phyloP scores from a whole-genome alignment of 2,329 filamentous ascomycete species.

The Aspergillus bombycis region DNA sequence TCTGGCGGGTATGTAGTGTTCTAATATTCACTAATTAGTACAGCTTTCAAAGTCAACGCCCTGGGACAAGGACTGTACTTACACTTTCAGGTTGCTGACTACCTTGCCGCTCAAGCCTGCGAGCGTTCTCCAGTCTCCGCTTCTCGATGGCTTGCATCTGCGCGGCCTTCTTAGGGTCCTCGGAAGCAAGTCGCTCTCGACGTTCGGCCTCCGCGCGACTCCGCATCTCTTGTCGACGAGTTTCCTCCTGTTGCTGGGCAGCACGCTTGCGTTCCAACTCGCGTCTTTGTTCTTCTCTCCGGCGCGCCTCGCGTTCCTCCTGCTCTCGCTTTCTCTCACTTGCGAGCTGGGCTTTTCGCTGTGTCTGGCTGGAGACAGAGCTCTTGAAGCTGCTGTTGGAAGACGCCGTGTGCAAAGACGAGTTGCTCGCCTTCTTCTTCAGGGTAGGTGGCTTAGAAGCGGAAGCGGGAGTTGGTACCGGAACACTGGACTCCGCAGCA shows the following conservation, averaged over 20 bases:
- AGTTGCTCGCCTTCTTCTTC: slow-evolving; percentile 69
- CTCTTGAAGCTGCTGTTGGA: slow-evolving; percentile 65
- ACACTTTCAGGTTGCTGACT: slow-evolving; percentile 47
- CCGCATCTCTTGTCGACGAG: slow-evolving; percentile 63
- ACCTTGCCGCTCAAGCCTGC: slow-evolving; percentile 50
- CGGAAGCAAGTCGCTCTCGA: slow-evolving; percentile 50
- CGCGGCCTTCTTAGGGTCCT: slow-evolving; percentile 68
- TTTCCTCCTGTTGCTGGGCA: slow-evolving; percentile 60
- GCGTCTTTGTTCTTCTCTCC: slow-evolving; percentile 78
- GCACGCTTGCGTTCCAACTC: slow-evolving; percentile 78
- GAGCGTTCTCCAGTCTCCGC: slow-evolving; percentile 51
- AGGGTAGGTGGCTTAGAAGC: slow-evolving; percentile 50
- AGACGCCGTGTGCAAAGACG: slow-evolving; percentile 60
- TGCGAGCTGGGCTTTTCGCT: slow-evolving; percentile 72
- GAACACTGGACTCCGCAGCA: slow-evolving; percentile 58
- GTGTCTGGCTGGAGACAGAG: slow-evolving; percentile 62
- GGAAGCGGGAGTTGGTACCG: slow-evolving; percentile 49
- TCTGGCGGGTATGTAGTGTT: slow-evolving; percentile 33
- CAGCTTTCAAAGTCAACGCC: background rate
- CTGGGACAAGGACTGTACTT: slow-evolving; percentile 18
- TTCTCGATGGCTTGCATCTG: slow-evolving; percentile 64
- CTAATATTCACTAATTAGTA: slow-evolving; percentile 19
- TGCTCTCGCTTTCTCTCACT: slow-evolving; percentile 82
- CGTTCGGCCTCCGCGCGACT: slow-evolving; percentile 61
- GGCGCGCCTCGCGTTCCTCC: slow-evolving; percentile 77